These are phyloP conservation scores for Graphilbum ipis-grandicollis DNA, from an alignment of 2,329 filamentous ascomycete species.

Conservation along the genomic window DNA sequence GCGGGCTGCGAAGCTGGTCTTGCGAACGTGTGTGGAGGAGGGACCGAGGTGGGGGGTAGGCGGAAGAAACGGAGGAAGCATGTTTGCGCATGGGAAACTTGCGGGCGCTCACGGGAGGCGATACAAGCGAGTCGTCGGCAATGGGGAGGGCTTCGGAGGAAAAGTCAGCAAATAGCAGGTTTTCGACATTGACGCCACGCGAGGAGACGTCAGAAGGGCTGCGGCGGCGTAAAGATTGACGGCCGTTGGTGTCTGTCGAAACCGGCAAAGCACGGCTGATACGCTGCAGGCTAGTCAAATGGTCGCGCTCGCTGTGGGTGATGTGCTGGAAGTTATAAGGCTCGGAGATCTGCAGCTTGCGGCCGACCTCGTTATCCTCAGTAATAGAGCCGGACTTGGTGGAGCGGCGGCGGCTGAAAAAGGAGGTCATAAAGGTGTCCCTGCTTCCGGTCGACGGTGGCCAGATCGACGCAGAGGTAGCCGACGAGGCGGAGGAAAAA, in stretches of 20 bases:
- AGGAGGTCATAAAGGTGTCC: slow-evolving; percentile 28
- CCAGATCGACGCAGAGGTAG: too few relatives aligned
- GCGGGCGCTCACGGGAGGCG: slow-evolving; percentile 4
- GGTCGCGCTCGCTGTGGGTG: slow-evolving; percentile 36
- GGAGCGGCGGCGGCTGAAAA: slow-evolving; percentile 32
- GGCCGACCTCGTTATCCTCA: slow-evolving; percentile 15
- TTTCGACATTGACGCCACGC: slow-evolving; percentile 20
- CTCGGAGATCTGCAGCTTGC: slow-evolving; percentile 37
- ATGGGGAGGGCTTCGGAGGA: slow-evolving; percentile 24
- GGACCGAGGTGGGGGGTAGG: slow-evolving; percentile 14
- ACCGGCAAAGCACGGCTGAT: slow-evolving; percentile 24
- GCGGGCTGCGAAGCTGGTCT: slow-evolving; percentile 28
- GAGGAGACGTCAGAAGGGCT: slow-evolving; percentile 17
- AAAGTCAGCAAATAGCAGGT: slow-evolving; percentile 28
- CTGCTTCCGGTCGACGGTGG: neutral
- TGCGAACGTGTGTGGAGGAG: slow-evolving; percentile 29
- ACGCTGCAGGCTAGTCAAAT: slow-evolving; percentile 22
- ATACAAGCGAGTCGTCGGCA: slow-evolving; percentile 2
- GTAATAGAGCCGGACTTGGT: slow-evolving; percentile 15
- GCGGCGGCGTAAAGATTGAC: neutral
- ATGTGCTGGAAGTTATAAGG: slow-evolving; percentile 54
- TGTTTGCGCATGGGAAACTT: slow-evolving; percentile 11
- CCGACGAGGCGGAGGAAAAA: too few relatives aligned
- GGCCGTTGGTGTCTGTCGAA: neutral
- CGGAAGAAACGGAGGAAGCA: slow-evolving; percentile 11